Evolutionary conservation across 2,329 filamentous ascomycete genomes (phyloP).

Genomic region (Microcera coccophila): DNA sequence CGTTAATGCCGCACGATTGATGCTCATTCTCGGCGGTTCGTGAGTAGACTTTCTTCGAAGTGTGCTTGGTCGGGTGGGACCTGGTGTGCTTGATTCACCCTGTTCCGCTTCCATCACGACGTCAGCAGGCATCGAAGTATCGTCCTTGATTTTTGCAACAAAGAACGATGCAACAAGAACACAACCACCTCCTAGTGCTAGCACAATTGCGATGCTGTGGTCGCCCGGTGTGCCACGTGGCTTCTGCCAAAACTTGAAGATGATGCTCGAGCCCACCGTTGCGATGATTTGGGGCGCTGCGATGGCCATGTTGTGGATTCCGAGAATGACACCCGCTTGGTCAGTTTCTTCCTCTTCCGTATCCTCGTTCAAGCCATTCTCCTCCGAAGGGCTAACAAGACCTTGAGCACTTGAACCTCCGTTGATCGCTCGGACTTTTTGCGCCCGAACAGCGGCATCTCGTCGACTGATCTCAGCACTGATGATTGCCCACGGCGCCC

Average conservation of each 20-base stretch:
- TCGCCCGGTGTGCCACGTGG: constrained; percentile 80
- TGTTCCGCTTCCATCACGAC: constrained; percentile 41
- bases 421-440: constrained; percentile 24
- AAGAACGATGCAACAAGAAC: constrained; percentile 74
- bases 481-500: constrained; percentile 95
- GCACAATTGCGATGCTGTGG: constrained; percentile 79
- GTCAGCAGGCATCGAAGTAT: constrained; percentile 39
- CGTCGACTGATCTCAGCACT: constrained; percentile 85
- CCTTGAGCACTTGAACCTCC: constrained; percentile 8
- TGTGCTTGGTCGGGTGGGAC: constrained; percentile 7
- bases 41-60: constrained; percentile 40
- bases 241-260: constrained; percentile 85
- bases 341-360: constrained; percentile 57
- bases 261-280: constrained; percentile 75
- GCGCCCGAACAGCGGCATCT: constrained; percentile 55
- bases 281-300: constrained; percentile 88
- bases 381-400: constrained; percentile 13
- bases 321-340: constrained; percentile 84
- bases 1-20: constrained; percentile 44
- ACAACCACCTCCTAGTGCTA: constrained; percentile 77
- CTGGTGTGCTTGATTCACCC: constrained; percentile 37
- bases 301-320: constrained; percentile 93
- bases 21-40: constrained; percentile 39
- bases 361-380: constrained; percentile 18
- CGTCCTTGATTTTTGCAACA: constrained; percentile 64